Base-by-base conservation (phyloP, 129 eudicot species). In the Mikania micrantha region DNA sequence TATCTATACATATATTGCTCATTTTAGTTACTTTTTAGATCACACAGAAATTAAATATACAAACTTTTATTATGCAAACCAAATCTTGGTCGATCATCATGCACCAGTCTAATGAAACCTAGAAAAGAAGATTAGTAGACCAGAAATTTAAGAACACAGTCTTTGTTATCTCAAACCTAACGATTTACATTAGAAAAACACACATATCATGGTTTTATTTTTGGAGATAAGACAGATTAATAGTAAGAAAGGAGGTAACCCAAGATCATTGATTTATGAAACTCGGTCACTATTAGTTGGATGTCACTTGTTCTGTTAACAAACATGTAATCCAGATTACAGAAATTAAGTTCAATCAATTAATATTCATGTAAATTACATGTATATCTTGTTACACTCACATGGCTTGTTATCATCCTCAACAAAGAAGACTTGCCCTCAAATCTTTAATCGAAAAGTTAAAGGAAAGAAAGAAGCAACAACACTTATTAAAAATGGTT, bases 291-390 rank as follows among this genome's bases (percentile, higher is more conserved):
- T 45, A 16, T 3, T 16, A 16, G 52, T 52, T 52, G 2, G 31
- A 5, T 54, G 60, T 54, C 35, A 10, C n/a, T 25, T 54, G 35
- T 54, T 12, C 32, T 11, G 16, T 10, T 16, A 67, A 32, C 25
- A 24, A 69, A 54, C 64, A 53, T 50, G 50, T 25, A 44, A 44
- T 27, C 1, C 11, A 38, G 66, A n/a, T n/a, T n/a, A n/a, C n/a
- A n/a, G n/a, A n/a, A n/a, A n/a, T n/a, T n/a, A 57, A 60, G 69
- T 59, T 59, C 54, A 75, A 47, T 75, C 69, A 47, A 57, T 75
- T 42, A 34, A 75, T 59, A 38, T 58, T 75, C 74, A 58, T 39
- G 74, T 75, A 47, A 75, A 75, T 75, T 75, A 75, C 79, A 75
- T 67, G 74, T 75, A 60, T 67, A 22, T 59, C 41, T 25, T 75